Percentiles rank a stretch among this genome's conserved stretches.
These are phyloP conservation scores for Basidioascus undulatus DNA, from an alignment of 768 basidiomycete genomes.

Conservation along the genomic window DNA sequence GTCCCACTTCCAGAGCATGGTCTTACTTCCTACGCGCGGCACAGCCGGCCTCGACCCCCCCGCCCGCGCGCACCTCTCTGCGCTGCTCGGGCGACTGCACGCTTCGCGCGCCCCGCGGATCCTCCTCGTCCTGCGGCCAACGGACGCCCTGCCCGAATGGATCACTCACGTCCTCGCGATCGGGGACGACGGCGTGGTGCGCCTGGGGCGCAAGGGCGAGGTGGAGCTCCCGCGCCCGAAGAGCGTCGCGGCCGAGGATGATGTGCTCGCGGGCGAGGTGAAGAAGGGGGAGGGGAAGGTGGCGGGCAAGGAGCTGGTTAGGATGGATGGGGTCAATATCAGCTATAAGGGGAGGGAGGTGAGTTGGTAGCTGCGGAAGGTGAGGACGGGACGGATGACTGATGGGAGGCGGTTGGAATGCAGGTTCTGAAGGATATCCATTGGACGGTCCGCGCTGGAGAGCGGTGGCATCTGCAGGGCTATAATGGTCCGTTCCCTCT, in stretches of 20 bases:
- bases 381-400: too few relatives aligned
- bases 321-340: constrained; percentile 43
- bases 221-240: too few relatives aligned
- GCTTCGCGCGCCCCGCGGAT: constrained; percentile 28
- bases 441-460: constrained; percentile 61
- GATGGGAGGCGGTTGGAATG: too few relatives aligned
- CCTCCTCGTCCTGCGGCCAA: constrained; percentile 38
- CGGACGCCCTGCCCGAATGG: constrained; percentile 50
- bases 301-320: constrained; percentile 26
- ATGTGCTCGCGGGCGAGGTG: not conserved
- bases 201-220: constrained; percentile 29
- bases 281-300: not conserved
- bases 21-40: not conserved
- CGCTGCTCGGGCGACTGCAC: constrained; percentile 34
- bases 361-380: too few relatives aligned
- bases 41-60: constrained; percentile 55
- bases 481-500: constrained; percentile 41
- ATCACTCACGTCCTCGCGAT: constrained; percentile 36
- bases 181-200: constrained; percentile 27
- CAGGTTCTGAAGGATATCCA: constrained; percentile 34
- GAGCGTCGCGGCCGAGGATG: not conserved
- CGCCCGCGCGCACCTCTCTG: constrained; percentile 31
- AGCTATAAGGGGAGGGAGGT: constrained; percentile 43
- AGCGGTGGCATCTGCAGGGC: constrained; percentile 76
- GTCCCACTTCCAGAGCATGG: not conserved